Evolutionary conservation across 2,329 filamentous ascomycete species (phyloP), one percentile per base, ranked within the genome.

Genomic region (Fusarium buharicum): DNA sequence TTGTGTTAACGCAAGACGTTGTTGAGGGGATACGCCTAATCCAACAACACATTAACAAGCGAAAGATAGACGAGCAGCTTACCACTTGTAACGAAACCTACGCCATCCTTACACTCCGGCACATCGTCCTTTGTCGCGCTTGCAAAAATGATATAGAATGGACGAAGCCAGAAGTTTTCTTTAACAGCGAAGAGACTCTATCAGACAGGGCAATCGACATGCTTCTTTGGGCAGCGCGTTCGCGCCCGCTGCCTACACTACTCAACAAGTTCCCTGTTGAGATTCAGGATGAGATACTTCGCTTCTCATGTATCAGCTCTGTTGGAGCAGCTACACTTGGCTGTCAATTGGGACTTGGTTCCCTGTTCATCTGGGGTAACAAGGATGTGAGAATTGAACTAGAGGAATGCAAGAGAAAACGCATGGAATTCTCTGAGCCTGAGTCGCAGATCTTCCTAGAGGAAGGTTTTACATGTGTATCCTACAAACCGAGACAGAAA

Each of bases 111-210:
- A 46, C 41, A 3, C 50, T 53, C 22, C 41, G 17, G n/a, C 41
- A 36, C 27, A 40, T 53, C 7, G 28, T 47, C 16, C 34, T 53
- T 18, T 53, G 50, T 17, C 41, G 41, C 12, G 27, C n/a, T 33
- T 11, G 28, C 10, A 12, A 18, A 14, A 33, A 31, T 16, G 16
- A 33, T 12, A n/a, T 39, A 14, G 33, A 46, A 22, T 52, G 49
- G 33, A 24, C 49, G 17, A 33, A 18, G 20, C 49, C 40, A 38
- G 49, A 52, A 39, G 33, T 46, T n/a, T 52, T 52, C 18, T 46
- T 38, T 24, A 27, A 39, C 27, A 17, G 16, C 31, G 16, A 45
- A 1, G 34, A 49, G 31, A 30, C 49, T 14, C 17, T 39, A 31
- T 38, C 49, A n/a, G 31, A 44, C 18, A 44, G 40, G 16, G 39